A percentile compares a stretch with the other conserved stretches of the same genome.
These are phyloP conservation scores for Lentinula sp. DNA, from an alignment of 768 basidiomycete genomes.

Conservation along the genomic window DNA sequence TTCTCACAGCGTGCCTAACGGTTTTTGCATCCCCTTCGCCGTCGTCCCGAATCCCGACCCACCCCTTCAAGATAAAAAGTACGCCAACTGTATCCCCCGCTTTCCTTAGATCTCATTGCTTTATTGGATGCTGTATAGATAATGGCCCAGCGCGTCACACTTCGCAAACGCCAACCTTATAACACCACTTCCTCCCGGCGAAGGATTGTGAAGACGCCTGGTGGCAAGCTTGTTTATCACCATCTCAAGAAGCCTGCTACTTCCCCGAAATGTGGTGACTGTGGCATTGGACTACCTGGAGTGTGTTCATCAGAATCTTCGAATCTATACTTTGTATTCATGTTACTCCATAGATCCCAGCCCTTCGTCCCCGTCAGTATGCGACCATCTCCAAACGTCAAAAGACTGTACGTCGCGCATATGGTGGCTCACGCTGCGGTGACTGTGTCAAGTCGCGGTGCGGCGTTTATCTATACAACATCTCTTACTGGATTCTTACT, in stretches of 20 bases:
- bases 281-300: slow-evolving; percentile 88
- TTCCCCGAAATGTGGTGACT: slow-evolving; percentile 97
- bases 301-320: slow-evolving; percentile 44
- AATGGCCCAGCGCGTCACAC: slow-evolving; percentile 99
- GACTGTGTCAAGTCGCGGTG: slow-evolving; percentile 94
- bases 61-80: slow-evolving; percentile 15
- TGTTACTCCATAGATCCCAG: slow-evolving; percentile 60
- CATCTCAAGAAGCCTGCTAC: slow-evolving; percentile 93
- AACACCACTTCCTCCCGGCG: slow-evolving; percentile 97
- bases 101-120: slow-evolving; percentile 20
- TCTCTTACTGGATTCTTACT: slow-evolving; percentile 7
- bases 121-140: slow-evolving; percentile 8
- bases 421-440: slow-evolving; percentile 96
- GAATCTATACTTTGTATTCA: background rate
- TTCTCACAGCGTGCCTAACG: background rate
- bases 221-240: slow-evolving; percentile 97
- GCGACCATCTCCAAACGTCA: slow-evolving; percentile 94
- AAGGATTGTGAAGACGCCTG: slow-evolving; percentile 95
- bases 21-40: background rate
- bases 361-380: slow-evolving; percentile 93
- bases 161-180: slow-evolving; percentile 97
- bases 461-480: slow-evolving; percentile 24
- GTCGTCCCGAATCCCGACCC: background rate
- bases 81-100: slow-evolving; percentile 38
- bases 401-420: slow-evolving; percentile 94